Evolutionary conservation across 176 grass and related monocot genomes (phyloP).

Genomic region (Hordeum vulgare): DNA sequence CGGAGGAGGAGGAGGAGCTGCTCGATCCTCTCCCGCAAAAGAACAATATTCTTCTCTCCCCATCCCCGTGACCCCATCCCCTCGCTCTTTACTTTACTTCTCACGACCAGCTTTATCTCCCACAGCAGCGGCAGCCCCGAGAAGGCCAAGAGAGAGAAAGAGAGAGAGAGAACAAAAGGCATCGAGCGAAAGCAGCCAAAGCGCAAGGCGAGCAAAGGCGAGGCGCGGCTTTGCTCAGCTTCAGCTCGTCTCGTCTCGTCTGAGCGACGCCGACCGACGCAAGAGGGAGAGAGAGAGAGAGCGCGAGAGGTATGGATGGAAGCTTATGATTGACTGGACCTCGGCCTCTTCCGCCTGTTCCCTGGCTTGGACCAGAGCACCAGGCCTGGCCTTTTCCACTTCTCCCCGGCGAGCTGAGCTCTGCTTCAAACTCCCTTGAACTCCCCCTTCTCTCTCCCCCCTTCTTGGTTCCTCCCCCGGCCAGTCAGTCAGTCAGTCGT

Average conservation of each 20-base stretch:
- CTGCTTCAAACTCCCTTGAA: background rate
- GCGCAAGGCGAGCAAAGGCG: background rate
- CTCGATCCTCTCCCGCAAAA: background rate
- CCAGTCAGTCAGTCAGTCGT: background rate
- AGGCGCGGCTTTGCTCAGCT: background rate
- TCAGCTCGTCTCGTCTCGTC: background rate
- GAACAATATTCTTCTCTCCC: background rate
- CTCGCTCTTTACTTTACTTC: background rate
- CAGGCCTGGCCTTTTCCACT: slow-evolving; percentile 15
- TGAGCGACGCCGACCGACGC: background rate
- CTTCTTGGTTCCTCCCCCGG: slow-evolving; percentile 4
- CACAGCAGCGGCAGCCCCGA: background rate
- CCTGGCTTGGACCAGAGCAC: background rate
- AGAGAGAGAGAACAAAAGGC: background rate
- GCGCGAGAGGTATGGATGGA: background rate
- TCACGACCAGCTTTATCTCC: background rate
- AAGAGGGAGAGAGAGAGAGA: background rate
- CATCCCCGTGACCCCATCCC: background rate
- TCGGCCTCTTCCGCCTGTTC: slow-evolving; percentile 15
- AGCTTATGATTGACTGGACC: slow-evolving; percentile 19
- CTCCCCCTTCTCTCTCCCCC: background rate
- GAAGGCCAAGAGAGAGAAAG: background rate
- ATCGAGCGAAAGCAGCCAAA: background rate
- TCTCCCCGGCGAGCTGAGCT: background rate
- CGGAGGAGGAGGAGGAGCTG: background rate